Base-by-base conservation (phyloP, 2,329 filamentous ascomycete species). In the Trichoderma sp. region DNA sequence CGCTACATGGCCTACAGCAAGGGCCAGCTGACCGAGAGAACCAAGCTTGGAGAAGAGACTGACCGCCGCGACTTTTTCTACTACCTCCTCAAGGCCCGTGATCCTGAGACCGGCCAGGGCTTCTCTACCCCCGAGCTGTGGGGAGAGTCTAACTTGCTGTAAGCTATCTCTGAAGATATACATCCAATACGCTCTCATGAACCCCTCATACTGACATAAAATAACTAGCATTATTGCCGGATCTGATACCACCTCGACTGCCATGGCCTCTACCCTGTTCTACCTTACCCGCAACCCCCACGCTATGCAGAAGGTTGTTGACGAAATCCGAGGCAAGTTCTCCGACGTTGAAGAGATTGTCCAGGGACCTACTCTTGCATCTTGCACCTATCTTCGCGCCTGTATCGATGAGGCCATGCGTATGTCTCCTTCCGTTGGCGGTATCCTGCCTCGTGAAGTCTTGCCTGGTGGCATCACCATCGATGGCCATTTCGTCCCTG, bases 41-140 rank as follows among this genome's bases (percentile, higher is more conserved):
- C 90, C 63, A 88, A 89, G 73, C 82, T 91, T 30, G 90, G 90
- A 32, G 88, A 89, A 74, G 88, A 88, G 74, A 90, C 87, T 62
- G 90, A 89, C 76, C 90, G 91, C 39, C 89, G 90, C 71, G 92
- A 93, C 78, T 93, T 93, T 83, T 93, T 93, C 82, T 90, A 92
- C 80, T 90, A 93, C 79, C 85, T 94, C 12, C 86, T 93, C 72
- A 90, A 90, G 77, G 91, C 91, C 8, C 87, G 88, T 50, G 91
- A 93, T 74, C 90, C 91, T 13, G 90, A 93, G 77, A 92, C 91
- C 0, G 91, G 91, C 67, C 85, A 87, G 71, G 89, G 89, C 1
- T 91, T 93, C 77, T 86, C 84, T 53, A 90, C 85, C 3, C 86
- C 87, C 0, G 91, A 93, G 77, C 86, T 93, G 28, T 92, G 90